Evolutionary conservation across 768 basidiomycete genomes (phyloP), one percentile per base, ranked within the genome.

Genomic region (Amyloporia xantha): DNA sequence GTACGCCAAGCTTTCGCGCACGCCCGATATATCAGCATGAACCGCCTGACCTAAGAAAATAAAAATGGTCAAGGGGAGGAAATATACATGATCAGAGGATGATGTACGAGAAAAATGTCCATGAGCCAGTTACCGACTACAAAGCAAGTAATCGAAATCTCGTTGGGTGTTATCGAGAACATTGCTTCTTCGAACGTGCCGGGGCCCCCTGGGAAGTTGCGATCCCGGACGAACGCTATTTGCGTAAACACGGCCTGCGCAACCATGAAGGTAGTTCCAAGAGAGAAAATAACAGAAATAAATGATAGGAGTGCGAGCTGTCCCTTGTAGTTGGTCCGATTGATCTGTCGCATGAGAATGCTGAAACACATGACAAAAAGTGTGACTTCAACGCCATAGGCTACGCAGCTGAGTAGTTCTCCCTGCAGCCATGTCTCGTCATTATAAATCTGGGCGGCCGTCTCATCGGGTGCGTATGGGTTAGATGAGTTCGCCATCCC

Each of bases 361-460:
- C 6, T 6, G 17, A 39, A 39, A 19, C 38, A 39, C 9, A 39
- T 39, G 9, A 19, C 38, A 39, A 19, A 9, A 6, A 39, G 17
- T 7, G 38, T 39, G 9, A 39, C 15, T 19, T 39, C 38, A 19
- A 39, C 17, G 7, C 38, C 38, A 20, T 39, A 39, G 38, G 17
- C 17, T 9, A 39, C 21, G 38, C 17, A n/a, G 38, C 38, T 39
- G 38, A 39, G 38, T 20, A 39, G 17, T 17, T 13, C 38, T 13
- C 38, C 38, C 38, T 39, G 38, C 38, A 39, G 38, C 38, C 38
- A 39, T 39, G 38, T 39, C 21, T 39, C 38, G 9, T 39, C 38
- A 5, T 13, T 9, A 17, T 7, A 39, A 20, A 39, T 39, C 38
- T 39, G 38, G 17, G 6, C 15, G 38, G 38, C 7, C 9, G 38